Evolutionary conservation across 176 grass and related monocot genomes (phyloP).

Genomic region (Rhynchospora breviuscula): DNA sequence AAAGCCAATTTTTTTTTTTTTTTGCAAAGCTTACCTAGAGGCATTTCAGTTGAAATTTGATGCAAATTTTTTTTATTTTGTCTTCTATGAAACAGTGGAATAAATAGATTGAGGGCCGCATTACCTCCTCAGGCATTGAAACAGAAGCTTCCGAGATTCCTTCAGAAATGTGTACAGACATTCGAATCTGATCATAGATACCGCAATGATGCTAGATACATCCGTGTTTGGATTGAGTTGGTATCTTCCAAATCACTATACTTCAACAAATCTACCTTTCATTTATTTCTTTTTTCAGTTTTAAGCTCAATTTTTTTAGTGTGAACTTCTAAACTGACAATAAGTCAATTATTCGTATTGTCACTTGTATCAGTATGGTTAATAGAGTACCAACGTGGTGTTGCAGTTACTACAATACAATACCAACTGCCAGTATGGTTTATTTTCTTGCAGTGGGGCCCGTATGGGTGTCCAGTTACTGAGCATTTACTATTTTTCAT

Average conservation of each 20-base stretch:
- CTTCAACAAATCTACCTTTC: not conserved
- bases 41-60: not conserved
- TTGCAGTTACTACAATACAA: not conserved
- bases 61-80: not conserved
- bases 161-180: slow-evolving; percentile 83
- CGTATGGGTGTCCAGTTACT: too few species aligned
- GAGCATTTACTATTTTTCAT: not conserved
- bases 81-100: slow-evolving; percentile 33
- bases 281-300: not conserved
- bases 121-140: slow-evolving; percentile 41
- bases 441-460: too few species aligned
- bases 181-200: slow-evolving; percentile 59
- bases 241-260: slow-evolving; percentile 16
- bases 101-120: slow-evolving; percentile 46
- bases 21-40: not conserved
- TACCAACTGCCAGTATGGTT: not conserved
- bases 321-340: too few species aligned
- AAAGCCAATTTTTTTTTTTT: not conserved
- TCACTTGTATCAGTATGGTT: too few species aligned
- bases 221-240: slow-evolving; percentile 86
- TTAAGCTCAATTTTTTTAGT: not conserved
- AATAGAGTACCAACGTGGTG: not conserved
- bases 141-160: slow-evolving; percentile 83
- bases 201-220: slow-evolving; percentile 57
- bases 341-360: too few species aligned